These are phyloP conservation scores for Fusarium coicis DNA, from an alignment of 2,329 filamentous ascomycete genomes.

Conservation along the genomic window DNA sequence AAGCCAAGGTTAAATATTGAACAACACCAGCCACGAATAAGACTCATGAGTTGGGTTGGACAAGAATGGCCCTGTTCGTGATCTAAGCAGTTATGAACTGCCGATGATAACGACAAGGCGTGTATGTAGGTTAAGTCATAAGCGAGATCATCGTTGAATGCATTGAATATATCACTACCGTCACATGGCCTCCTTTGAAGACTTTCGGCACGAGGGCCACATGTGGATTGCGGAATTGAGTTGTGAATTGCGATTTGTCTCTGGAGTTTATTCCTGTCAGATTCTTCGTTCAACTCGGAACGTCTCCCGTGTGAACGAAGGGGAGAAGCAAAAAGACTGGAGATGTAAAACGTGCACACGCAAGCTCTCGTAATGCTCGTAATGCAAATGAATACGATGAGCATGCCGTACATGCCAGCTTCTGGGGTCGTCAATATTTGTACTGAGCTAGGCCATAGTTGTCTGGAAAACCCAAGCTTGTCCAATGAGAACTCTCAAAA, in stretches of 20 bases:
- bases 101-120: constrained; percentile 19
- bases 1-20: constrained; percentile 20
- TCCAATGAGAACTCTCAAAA: constrained; percentile 27
- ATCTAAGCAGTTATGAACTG: constrained; percentile 17
- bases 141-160: constrained; percentile 33
- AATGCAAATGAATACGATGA: constrained; percentile 12
- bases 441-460: not conserved
- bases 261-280: not conserved
- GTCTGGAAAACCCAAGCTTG: not conserved
- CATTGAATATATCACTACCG: constrained; percentile 21
- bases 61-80: constrained; percentile 6
- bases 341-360: constrained; percentile 32
- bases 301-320: constrained; percentile 12
- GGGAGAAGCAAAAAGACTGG: constrained; percentile 21
- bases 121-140: constrained; percentile 9
- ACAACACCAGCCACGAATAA: constrained; percentile 18
- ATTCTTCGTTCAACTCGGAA: constrained; percentile 15
- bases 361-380: constrained; percentile 25
- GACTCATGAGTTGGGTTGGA: not conserved
- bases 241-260: constrained; percentile 6
- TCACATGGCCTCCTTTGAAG: constrained; percentile 20
- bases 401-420: constrained; percentile 13
- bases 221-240: not conserved
- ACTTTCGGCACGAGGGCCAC: not conserved
- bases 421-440: not conserved